These are phyloP conservation scores for Spongispora temasekensis DNA, from an alignment of 1,284 basidiomycete species.

Conservation along the genomic window DNA sequence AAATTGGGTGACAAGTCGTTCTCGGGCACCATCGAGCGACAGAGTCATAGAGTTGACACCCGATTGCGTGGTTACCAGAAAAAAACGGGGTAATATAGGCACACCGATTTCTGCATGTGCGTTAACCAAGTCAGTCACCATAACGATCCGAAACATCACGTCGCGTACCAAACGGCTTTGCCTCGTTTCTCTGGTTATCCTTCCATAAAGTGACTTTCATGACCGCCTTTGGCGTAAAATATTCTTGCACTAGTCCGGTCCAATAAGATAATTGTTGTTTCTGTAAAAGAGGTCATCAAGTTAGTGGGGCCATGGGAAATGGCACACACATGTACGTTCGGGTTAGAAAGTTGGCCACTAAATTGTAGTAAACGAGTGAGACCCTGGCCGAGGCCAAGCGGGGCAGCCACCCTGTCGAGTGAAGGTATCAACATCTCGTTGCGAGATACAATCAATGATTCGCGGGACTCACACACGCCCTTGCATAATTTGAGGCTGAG, in stretches of 20 bases:
- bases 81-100: conserved; percentile 78
- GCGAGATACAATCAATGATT: neutral
- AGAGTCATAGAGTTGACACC: conserved; percentile 78
- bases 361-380: conserved; percentile 63
- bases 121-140: conserved; percentile 14
- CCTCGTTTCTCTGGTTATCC: conserved; percentile 71
- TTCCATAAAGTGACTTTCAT: conserved; percentile 81
- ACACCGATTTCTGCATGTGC: conserved; percentile 63
- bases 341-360: conserved; percentile 58
- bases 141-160: conserved; percentile 1
- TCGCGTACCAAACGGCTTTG: conserved; percentile 74
- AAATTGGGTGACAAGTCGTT: conserved; percentile 49
- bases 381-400: conserved; percentile 58
- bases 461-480: conserved; percentile 7
- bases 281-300: conserved; percentile 33
- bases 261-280: conserved; percentile 66
- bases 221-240: conserved; percentile 62
- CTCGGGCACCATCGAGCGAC: conserved; percentile 69
- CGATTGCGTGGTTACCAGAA: conserved; percentile 77
- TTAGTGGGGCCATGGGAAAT: neutral
- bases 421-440: conserved; percentile 16
- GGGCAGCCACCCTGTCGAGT: conserved; percentile 26
- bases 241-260: conserved; percentile 60
- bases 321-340: conserved; percentile 48
- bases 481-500: conserved; percentile 25